Percentiles rank a stretch among this genome's conserved stretches.
phyloP scores from a whole-genome alignment of 2,329 filamentous ascomycete species.

The Graphiopsis chlorocephala region DNA sequence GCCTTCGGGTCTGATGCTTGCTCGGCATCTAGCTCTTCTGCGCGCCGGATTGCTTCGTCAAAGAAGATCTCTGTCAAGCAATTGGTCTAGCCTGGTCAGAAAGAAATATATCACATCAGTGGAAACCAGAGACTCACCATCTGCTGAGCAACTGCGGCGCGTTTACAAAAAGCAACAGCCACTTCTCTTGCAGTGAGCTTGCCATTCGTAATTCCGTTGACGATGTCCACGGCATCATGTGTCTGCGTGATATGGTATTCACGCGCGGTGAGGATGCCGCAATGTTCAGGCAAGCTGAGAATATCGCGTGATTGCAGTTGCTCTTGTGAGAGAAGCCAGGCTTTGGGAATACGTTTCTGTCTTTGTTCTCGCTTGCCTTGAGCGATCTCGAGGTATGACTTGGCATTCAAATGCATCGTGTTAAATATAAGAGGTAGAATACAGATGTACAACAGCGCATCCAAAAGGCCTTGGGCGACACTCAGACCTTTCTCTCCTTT shows the following conservation, averaged over 20 bases:
- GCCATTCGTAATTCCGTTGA: constrained; percentile 33
- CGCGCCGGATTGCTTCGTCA: constrained; percentile 36
- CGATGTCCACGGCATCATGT: constrained; percentile 44
- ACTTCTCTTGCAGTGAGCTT: constrained; percentile 15
- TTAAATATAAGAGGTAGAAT: not conserved
- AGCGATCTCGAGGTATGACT: constrained; percentile 14
- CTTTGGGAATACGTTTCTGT: constrained; percentile 17
- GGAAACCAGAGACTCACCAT: constrained; percentile 20
- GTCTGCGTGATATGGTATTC: constrained; percentile 55
- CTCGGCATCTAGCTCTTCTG: constrained; percentile 39
- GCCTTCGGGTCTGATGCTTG: constrained; percentile 38
- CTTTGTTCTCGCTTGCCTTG: constrained; percentile 18
- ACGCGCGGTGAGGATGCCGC: constrained; percentile 47
- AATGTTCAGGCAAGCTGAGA: constrained; percentile 47
- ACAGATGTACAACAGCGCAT: not conserved
- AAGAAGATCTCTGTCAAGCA: constrained; percentile 45
- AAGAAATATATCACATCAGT: not conserved
- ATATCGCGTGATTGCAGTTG: constrained; percentile 32
- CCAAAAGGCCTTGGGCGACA: not conserved
- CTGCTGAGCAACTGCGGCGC: constrained; percentile 48
- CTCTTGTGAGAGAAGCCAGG: constrained; percentile 16
- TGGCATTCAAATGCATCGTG: not conserved
- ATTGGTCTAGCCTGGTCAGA: constrained; percentile 29
- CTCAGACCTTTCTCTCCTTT: not conserved
- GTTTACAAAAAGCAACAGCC: constrained; percentile 43